Base-by-base conservation (phyloP, 345 rosid species). In the thale cress (Arabidopsis thaliana) region DNA sequence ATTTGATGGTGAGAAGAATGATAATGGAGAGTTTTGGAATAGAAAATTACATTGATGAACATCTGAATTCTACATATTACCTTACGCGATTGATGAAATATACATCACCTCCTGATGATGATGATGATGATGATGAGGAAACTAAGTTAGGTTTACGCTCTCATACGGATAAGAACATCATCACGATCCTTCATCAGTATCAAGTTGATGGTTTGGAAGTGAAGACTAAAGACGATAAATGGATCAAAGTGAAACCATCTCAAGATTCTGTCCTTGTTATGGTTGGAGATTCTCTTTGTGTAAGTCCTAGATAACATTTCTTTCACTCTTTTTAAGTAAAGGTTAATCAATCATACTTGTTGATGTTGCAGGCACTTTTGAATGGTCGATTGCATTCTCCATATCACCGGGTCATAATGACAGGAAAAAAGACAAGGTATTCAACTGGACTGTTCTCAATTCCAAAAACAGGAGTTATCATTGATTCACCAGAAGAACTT, bases 331-430 rank as follows among this genome's bases (percentile, higher is more conserved):
- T 6, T 69, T 22, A 2, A 48, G 2, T 45, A 5, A 20, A 51
- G 3, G 28, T 24, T 16, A 25, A 12, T 11, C 23, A 20, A 14
- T 13, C 16, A 42, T 24, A 8, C 3, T 16, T 55, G 42, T 22
- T 68, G 53, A 48, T 61, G 38, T 49, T 77, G 20, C 59, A 91
- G 97, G 97, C 97, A 37, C 79, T 87, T 86, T 23, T 76, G 12
- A 91, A 91, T 44, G 97, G 91, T 12, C 72, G 82, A 70, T 22
- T 91, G 34, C 63, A 76, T 73, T 81, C 89, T 57, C 71, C 95
- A 0, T 33, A 40, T 45, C 95, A 91, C 45, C 82, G 91, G 2
- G 93, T 89, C 11, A 65, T 87, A 91, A 84, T 86, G 86, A 77
- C 13, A 9, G 91, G 84, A 71, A 80, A 83, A 24, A 78, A 68